Evolutionary conservation across 768 basidiomycete genomes (phyloP).

Genomic region (Mycena leptocephala): DNA sequence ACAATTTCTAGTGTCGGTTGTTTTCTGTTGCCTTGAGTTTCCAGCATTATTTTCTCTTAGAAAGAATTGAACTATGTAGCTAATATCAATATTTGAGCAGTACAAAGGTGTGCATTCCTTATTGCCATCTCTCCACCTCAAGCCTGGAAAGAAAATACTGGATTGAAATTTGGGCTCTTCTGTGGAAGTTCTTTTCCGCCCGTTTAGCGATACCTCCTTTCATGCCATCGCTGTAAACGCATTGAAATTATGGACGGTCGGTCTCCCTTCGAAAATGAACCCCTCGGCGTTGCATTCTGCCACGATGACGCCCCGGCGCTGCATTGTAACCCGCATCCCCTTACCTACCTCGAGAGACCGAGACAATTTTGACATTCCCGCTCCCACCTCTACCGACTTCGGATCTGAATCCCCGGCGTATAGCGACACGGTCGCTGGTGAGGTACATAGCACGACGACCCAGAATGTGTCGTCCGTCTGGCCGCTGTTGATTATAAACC

Average conservation of each 20-base stretch:
- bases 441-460: slow-evolving; percentile 62
- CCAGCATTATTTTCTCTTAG: too few relatives aligned
- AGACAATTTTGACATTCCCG: slow-evolving; percentile 63
- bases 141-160: too few relatives aligned
- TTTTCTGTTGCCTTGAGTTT: too few relatives aligned
- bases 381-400: slow-evolving; percentile 49
- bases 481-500: neutral
- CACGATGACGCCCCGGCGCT: slow-evolving; percentile 50
- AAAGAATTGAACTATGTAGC: too few relatives aligned
- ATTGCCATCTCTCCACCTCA: too few relatives aligned
- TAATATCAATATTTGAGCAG: too few relatives aligned
- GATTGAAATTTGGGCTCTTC: too few relatives aligned
- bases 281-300: slow-evolving; percentile 53
- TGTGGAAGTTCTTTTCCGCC: too few relatives aligned
- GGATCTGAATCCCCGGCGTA: slow-evolving; percentile 49
- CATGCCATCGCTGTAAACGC: slow-evolving; percentile 52
- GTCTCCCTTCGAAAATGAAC: slow-evolving; percentile 57
- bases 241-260: slow-evolving; percentile 69
- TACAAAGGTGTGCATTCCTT: too few relatives aligned
- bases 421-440: slow-evolving; percentile 58
- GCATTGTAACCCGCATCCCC: slow-evolving; percentile 21
- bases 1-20: too few relatives aligned
- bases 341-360: slow-evolving; percentile 46
- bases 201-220: too few relatives aligned
- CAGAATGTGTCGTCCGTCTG: slow-evolving; percentile 67